Conservation (phyloP, 352 stramenopile species). For the Lagenidium sp. region DNA sequence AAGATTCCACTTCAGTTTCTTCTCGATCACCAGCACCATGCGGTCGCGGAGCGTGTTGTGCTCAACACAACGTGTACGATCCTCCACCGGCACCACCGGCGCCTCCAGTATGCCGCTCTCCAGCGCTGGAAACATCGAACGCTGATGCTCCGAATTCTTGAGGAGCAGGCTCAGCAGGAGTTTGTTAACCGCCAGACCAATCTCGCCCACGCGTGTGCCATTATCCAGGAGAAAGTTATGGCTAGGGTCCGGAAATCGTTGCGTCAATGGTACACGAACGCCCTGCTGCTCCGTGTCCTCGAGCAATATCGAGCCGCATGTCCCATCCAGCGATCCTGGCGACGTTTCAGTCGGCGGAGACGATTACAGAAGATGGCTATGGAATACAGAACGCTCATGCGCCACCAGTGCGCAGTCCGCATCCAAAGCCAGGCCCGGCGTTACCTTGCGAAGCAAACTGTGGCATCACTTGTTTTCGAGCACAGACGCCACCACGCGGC, state of each 20-base stretch:
- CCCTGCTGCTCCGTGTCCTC: conserved; percentile 4
- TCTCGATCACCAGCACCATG: conserved; percentile 6
- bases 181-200: conserved; percentile 14
- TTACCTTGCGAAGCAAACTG: conserved; percentile 10
- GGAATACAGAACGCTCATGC: conserved; percentile 13
- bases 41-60: conserved; percentile 15
- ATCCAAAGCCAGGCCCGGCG: conserved; percentile 16
- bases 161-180: conserved; percentile 13
- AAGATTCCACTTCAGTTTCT: conserved; percentile 19
- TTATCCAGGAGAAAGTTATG: conserved; percentile 24
- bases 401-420: conserved; percentile 7
- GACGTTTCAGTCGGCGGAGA: conserved; percentile 10
- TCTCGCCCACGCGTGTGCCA: conserved; percentile 25
- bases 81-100: conserved; percentile 10
- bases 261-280: conserved; percentile 7
- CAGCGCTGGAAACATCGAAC: conserved; percentile 15
- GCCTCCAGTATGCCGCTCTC: conserved; percentile 4
- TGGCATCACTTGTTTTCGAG: conserved; percentile 7
- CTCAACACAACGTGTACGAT: conserved; percentile 10
- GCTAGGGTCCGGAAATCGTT: conserved; percentile 2
- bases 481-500: conserved; percentile 11
- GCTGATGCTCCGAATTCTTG: conserved; percentile 12
- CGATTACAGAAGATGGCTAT: conserved; percentile 12
- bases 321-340: conserved; percentile 21
- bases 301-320: conserved; percentile 12